Evolutionary conservation across 106 monocot genomes (phyloP), one percentile per base, ranked within the genome.

Genomic region (Dioscorea alata): DNA sequence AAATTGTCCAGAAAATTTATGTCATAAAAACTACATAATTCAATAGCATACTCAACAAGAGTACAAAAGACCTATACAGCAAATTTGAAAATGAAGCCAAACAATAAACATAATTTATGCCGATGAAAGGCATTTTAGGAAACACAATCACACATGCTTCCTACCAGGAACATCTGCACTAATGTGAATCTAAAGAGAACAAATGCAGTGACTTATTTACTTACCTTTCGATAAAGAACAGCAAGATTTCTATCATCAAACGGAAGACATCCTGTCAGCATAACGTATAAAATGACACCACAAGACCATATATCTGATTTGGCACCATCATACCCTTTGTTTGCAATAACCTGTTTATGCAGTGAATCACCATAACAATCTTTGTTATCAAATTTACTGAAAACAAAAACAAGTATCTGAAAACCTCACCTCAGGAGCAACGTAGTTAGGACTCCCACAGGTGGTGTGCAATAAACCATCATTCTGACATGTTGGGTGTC

Each of bases 401-500:
- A 52, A 33, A 19, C 59, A 21, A 54, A 32, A 20, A 49, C n/a
- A 23, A 12, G 48, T 4, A 4, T 17, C 6, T 20, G 59, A 42
- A 49, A 59, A 12, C 54, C 64, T 56, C 42, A 93, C 93, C 86
- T 94, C 93, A 53, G 93, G 93, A 2, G 89, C 93, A 63, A 94
- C 78, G 52, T 94, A 94, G 48, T 90, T 89, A 15, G 89, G 93
- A 61, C 93, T 94, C 28, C 93, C 93, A 66, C 93, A 94, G 4
- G 89, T 90, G 57, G 93, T 94, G 63, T 94, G 93, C 65, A 94
- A 25, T 31, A 94, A 73, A 13, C 93, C 93, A 69, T 94, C 89
- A 59, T 78, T 82, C 92, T 92, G 81, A 61, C 25, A 79, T 59
- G 33, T 2, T 54, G 18, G 54, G 15, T 16, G 5, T 54, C 15